Base-by-base conservation (phyloP, 768 basidiomycete species). In the Cystobasidium ongulense region DNA sequence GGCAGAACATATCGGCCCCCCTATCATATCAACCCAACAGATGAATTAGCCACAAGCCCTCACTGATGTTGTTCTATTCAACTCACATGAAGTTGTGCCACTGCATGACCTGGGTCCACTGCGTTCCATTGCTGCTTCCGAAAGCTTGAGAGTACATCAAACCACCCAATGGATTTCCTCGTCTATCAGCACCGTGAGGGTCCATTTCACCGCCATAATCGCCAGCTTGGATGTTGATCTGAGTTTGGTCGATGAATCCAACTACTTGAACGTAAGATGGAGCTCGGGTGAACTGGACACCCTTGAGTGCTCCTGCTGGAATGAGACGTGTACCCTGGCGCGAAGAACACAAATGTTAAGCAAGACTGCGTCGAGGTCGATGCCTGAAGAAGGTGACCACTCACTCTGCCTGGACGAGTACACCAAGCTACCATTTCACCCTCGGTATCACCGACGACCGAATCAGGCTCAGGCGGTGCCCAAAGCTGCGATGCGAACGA, bases 371-470 rank as follows among this genome's bases (percentile, higher is more conserved):
- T 25, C 11, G 8, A 25, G 8, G n/a, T 5, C 76, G 75, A 61
- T 43, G 72, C 62, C 53, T 17, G 54, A 39, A 2, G 52, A 38
- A 21, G 52, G 31, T 23, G 13, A 29, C 46, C 18, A 23, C 74
- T 74, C 10, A 74, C 64, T 61, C 80, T 78, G 4, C 79, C 79
- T 18, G 68, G 62, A 80, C 88, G 86, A n/a, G 87, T 86, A 82
- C 90, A 92, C 85, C 86, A 92, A 0, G 89, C 86, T 11, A 92
- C 88, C 74, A 83, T 83, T 61, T 84, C 81, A 46, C 82, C 85
- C 87, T 92, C 91, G 1, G 85, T 85, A 74, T 88, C 84, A 38
- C 84, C 88, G 80, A 17, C 84, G 3, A 70, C 73, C 39, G 64
- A 50, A 31, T 74, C 67, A 18, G 66, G 41, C 72, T 74, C 67